These are phyloP conservation scores for Cercospora sesami DNA, from an alignment of 2,329 filamentous ascomycete species.

Conservation along the genomic window DNA sequence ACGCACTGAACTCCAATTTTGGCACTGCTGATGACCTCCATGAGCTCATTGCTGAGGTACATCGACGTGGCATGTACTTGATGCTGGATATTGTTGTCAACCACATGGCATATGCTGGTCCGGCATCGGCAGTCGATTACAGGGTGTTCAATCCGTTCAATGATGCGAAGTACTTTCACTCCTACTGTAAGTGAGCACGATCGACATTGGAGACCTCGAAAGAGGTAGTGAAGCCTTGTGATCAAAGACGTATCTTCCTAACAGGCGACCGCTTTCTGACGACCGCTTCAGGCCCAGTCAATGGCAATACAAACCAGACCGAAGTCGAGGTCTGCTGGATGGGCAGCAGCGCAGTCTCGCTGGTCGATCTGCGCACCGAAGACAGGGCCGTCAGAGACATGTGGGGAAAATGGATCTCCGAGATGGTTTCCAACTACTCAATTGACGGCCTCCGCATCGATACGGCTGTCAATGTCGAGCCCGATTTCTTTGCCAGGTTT, in stretches of 20 bases:
- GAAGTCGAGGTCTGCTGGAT: slow-evolving; percentile 53
- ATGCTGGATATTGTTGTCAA: slow-evolving; percentile 64
- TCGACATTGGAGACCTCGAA: not conserved
- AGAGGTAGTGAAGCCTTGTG: not conserved
- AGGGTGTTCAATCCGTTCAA: slow-evolving; percentile 56
- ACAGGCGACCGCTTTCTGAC: not conserved
- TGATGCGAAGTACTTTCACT: slow-evolving; percentile 59
- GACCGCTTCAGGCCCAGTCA: slow-evolving; percentile 36
- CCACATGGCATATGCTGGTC: slow-evolving; percentile 43
- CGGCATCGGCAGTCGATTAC: slow-evolving; percentile 51
- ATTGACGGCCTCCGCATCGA: slow-evolving; percentile 46
- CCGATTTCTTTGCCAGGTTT: slow-evolving; percentile 41
- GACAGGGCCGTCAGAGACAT: slow-evolving; percentile 44
- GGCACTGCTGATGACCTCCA: slow-evolving; percentile 62
- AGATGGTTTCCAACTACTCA: slow-evolving; percentile 46
- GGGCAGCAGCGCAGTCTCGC: slow-evolving; percentile 49
- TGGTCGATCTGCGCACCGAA: slow-evolving; percentile 52
- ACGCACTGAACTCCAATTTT: slow-evolving; percentile 58
- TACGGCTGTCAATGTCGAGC: slow-evolving; percentile 42
- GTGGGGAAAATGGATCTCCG: slow-evolving; percentile 45
- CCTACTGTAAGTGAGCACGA: slow-evolving; percentile 51
- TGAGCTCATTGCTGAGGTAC: slow-evolving; percentile 56
- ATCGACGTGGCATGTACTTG: slow-evolving; percentile 57
- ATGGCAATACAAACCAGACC: slow-evolving; percentile 51
- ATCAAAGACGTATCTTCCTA: not conserved